Conservation (phyloP, 2,329 filamentous ascomycete species). For the Xylariaceae sp. region DNA sequence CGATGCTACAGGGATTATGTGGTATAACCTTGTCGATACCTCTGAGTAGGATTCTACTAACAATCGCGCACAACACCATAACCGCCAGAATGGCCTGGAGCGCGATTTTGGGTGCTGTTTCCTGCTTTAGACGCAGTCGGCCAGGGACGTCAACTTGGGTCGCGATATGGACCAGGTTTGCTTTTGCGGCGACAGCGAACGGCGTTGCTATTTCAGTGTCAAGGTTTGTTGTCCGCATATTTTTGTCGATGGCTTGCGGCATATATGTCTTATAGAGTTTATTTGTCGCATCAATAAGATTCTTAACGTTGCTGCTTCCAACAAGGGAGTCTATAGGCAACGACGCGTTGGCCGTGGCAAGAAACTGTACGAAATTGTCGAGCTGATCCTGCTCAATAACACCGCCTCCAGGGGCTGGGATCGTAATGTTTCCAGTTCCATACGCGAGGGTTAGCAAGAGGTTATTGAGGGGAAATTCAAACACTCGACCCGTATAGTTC, state of each 20-base stretch:
- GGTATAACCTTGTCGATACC: slow-evolving; percentile 16
- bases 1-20: slow-evolving; percentile 20
- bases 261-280: slow-evolving; percentile 19
- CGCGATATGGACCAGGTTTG: background rate
- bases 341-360: slow-evolving; percentile 13
- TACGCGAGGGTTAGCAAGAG: slow-evolving; percentile 17
- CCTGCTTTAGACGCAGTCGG: slow-evolving; percentile 15
- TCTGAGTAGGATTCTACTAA: slow-evolving; percentile 9
- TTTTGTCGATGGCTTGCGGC: slow-evolving; percentile 19
- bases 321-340: slow-evolving; percentile 14
- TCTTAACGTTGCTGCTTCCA: slow-evolving; percentile 4
- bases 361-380: slow-evolving; percentile 13
- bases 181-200: background rate
- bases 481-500: slow-evolving; percentile 9
- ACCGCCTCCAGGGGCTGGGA: background rate
- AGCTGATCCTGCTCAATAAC: slow-evolving; percentile 2
- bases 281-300: slow-evolving; percentile 17
- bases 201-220: slow-evolving; percentile 1
- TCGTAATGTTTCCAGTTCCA: slow-evolving; percentile 13
- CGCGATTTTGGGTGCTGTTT: slow-evolving; percentile 11
- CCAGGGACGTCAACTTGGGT: background rate
- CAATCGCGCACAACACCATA: slow-evolving; percentile 10
- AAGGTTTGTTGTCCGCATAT: slow-evolving; percentile 7
- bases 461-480: slow-evolving; percentile 20
- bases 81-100: slow-evolving; percentile 14